Evolutionary conservation across 768 basidiomycete genomes (phyloP), one percentile per base, ranked within the genome.

Genomic region (Lanmaoa rubissima): DNA sequence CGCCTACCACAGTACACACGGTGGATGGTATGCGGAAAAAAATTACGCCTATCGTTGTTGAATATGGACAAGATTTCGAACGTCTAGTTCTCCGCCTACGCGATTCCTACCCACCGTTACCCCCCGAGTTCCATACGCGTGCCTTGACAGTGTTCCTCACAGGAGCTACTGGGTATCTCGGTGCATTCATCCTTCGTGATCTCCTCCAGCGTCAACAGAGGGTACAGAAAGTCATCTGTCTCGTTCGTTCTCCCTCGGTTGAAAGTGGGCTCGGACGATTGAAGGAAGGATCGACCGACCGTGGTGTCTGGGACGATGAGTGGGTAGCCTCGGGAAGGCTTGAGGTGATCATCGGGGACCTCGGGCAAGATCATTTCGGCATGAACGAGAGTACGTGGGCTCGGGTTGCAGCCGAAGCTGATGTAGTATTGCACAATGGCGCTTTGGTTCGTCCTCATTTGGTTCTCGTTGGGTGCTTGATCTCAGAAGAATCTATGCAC

Each of bases 161-260:
- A 7, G 97, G 97, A 7, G 95, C 93, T 5, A 98, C 97, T 10
- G 97, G 97, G 2, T 99, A 95, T 79, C 79, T 99, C 16, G 97
- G 97, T 14, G 94, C 92, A 6, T 98, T 96, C 71, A 83, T 98
- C 58, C 76, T 98, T 48, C 79, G 80, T 39, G 88, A 96, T 67
- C 78, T 99, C 40, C 80, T 99, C 1, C 74, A 78, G 31, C 79
- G 85, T 38, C 62, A 71, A 32, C 75, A 78, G 9, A 77, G 81
- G 54, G 90, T 98, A 13, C 76, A 78, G 61, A 96, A 94, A 74
- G 94, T 98, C 39, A 83, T 96, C 56, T 96, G 93, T 67, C 84
- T 96, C n/a, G 88, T 98, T 40, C 85, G 97, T 47, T 91, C 88
- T 12, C 71, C 86, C 54, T 78, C 78, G 28, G 64, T 73, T 3